Evolutionary conservation across 2,329 filamentous ascomycete species (phyloP), one percentile per base, ranked within the genome.

Genomic region (Orbilia brochopaga): DNA sequence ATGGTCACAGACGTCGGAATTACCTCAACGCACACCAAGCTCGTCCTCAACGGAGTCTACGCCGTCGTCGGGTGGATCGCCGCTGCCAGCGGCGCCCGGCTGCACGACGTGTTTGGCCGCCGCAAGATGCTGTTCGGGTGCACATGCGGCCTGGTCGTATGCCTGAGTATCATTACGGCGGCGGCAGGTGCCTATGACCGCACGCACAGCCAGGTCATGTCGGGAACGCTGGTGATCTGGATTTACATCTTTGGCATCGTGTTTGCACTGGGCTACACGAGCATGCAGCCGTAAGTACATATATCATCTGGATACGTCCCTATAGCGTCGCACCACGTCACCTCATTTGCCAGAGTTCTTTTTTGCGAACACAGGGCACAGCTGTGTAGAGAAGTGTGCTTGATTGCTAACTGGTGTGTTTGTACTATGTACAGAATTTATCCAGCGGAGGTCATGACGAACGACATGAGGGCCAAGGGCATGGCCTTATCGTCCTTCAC

Each of bases 1-100:
- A 82, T 82, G 81, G 79, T 83, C 40, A 75, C 78, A 42, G 77
- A 78, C 1, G 80, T 80, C 2, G 80, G 80, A 1, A 82, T 82
- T 62, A 78, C 64, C 3, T 77, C 78, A 74, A 79, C 78, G 1
- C 78, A 79, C 75, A 81, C 78, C 5, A 80, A 81, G 44, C 79
- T 82, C 10, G 76, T 81, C 6, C 78, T 81, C 54, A 81, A 81
- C 64, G 80, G 80, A 57, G 80, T 82, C 67, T 82, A 80, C 73
- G 80, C 78, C 6, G 80, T 81, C 53, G 81, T 83, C 77, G 80
- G 78, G 35, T 78, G 81, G 76, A 76, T 81, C 11, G 80, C 77
- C 0, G 79, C 80, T n/a, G 74, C 82, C 1, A 79, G 78, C 60
- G 80, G 80, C 35, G 79, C 81, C 0, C 78, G 77, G 0, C 78